phyloP scores from a whole-genome alignment of 2,329 filamentous ascomycete genomes.

The Orbilia oligospora region DNA sequence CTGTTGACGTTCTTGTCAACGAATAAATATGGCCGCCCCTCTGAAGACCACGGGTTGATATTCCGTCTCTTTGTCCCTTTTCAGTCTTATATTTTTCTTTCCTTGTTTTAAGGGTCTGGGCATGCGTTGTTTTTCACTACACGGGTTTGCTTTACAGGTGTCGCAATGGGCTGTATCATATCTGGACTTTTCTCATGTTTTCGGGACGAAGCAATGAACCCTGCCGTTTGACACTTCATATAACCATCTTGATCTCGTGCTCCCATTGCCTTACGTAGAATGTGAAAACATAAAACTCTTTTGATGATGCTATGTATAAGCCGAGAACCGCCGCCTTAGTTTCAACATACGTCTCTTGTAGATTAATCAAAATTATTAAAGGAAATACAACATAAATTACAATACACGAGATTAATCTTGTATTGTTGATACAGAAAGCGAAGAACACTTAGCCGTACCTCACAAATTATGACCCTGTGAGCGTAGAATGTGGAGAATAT shows the following conservation, averaged over 20 bases:
- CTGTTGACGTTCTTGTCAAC: constrained; percentile 50
- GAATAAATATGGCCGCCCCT: constrained; percentile 11
- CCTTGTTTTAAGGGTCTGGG: constrained; percentile 51
- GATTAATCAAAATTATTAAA: no score
- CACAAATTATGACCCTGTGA: constrained; percentile 55
- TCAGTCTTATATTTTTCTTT: constrained; percentile 31
- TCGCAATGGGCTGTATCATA: constrained; percentile 61
- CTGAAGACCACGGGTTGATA: constrained; percentile 40
- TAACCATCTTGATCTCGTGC: neutral
- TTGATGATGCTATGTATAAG: no score
- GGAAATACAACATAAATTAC: neutral
- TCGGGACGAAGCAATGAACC: constrained; percentile 61
- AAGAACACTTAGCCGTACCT: no score
- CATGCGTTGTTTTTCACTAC: constrained; percentile 42
- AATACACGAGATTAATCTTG: neutral
- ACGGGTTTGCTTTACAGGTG: constrained; percentile 56
- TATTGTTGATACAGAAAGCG: neutral
- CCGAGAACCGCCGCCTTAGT: no score
- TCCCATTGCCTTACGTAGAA: no score
- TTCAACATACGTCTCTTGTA: no score
- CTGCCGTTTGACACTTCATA: constrained; percentile 44
- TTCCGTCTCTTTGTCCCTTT: constrained; percentile 26
- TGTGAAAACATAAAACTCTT: no score
- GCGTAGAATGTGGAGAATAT: constrained; percentile 49
- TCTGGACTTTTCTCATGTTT: constrained; percentile 59